Evolutionary conservation across 768 basidiomycete genomes (phyloP).

Genomic region (Mycena amicta): DNA sequence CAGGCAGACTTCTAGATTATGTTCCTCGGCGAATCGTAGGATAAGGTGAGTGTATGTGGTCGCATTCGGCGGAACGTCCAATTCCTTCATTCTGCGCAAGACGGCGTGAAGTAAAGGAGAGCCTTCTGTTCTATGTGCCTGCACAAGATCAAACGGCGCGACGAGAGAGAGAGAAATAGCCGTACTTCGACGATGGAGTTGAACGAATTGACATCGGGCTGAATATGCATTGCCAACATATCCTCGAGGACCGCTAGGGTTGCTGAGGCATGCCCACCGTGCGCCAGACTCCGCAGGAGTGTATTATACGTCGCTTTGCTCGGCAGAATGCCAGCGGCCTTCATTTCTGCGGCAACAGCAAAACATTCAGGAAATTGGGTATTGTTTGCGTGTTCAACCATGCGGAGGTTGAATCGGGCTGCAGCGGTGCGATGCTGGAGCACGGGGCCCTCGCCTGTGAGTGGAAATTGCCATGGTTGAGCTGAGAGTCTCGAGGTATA

Average conservation of each 20-base stretch:
- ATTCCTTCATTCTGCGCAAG: constrained; percentile 56
- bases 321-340: constrained; percentile 52
- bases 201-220: constrained; percentile 54
- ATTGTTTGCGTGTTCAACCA: constrained; percentile 31
- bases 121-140: constrained; percentile 50
- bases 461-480: constrained; percentile 31
- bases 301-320: constrained; percentile 57
- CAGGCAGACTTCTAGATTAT: constrained; percentile 69
- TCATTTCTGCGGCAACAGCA: constrained; percentile 58
- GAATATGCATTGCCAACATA: constrained; percentile 55
- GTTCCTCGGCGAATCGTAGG: constrained; percentile 41
- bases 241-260: constrained; percentile 71
- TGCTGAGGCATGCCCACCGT: constrained; percentile 47
- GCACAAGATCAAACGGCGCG: constrained; percentile 12
- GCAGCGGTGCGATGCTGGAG: constrained; percentile 23
- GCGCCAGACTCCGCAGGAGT: constrained; percentile 53
- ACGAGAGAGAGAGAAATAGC: constrained; percentile 3
- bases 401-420: constrained; percentile 34
- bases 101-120: constrained; percentile 49
- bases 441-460: constrained; percentile 26
- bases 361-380: constrained; percentile 45
- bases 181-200: constrained; percentile 63
- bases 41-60: constrained; percentile 59
- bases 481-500: constrained; percentile 16
- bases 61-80: constrained; percentile 51